A percentile compares a stretch with the other conserved stretches of the same genome.
Evolutionary conservation across 352 stramenopile genomes (phyloP).

Genomic region (Blastocystis sp.): DNA sequence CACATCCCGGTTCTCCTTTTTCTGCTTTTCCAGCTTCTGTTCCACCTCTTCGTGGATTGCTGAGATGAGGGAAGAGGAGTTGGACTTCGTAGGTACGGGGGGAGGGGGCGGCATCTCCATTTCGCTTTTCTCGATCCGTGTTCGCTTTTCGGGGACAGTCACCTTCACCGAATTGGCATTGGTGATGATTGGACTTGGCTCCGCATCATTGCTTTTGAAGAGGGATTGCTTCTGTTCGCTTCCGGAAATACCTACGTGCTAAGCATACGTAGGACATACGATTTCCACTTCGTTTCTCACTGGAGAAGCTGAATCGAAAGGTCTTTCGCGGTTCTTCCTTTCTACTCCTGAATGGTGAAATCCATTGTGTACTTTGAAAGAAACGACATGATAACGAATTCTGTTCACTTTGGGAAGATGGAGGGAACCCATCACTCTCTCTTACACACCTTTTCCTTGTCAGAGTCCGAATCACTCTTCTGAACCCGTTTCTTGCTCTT

Average conservation of each 20-base stretch:
- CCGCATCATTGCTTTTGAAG: no score
- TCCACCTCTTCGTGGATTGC: slow-evolving; percentile 45
- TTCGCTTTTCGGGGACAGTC: slow-evolving; percentile 14
- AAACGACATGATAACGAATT: slow-evolving; percentile 38
- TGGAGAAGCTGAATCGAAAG: slow-evolving; percentile 46
- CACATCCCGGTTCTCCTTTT: slow-evolving; percentile 29
- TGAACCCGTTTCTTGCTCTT: slow-evolving; percentile 32
- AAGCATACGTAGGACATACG: neutral
- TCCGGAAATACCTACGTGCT: slow-evolving; percentile 1
- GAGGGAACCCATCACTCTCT: slow-evolving; percentile 20
- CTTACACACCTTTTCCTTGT: neutral
- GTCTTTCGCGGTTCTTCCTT: neutral
- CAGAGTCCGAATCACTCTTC: neutral
- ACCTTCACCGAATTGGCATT: slow-evolving; percentile 14
- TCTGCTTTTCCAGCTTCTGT: slow-evolving; percentile 34
- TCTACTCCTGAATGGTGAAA: neutral
- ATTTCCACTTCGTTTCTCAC: neutral
- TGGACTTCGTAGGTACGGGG: neutral
- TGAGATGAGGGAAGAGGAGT: neutral
- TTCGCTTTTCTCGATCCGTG: slow-evolving; percentile 2
- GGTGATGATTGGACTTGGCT: neutral
- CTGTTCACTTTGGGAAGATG: neutral
- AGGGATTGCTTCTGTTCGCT: neutral
- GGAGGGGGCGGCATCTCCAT: slow-evolving; percentile 20
- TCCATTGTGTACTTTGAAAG: slow-evolving; percentile 39